Percentiles rank a stretch among this genome's conserved stretches.
phyloP scores from a whole-genome alignment of 768 basidiomycete genomes.

The Saitozyma podzolica region DNA sequence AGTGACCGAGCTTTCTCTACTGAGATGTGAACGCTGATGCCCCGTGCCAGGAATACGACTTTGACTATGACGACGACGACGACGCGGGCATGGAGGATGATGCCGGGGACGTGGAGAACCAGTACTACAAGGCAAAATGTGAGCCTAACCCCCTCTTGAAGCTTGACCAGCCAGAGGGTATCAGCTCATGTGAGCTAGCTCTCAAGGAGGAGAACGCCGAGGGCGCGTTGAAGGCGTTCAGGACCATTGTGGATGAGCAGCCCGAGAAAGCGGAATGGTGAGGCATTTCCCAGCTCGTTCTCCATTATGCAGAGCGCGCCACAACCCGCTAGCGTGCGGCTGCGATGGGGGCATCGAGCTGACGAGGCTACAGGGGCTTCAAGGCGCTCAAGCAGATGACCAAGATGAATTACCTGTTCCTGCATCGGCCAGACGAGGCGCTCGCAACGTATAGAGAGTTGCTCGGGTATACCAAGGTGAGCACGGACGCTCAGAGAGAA shows the following conservation, averaged over 20 bases:
- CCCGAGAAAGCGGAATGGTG: constrained; percentile 90
- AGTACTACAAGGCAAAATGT: constrained; percentile 99
- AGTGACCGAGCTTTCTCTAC: no score
- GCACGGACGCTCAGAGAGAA: neutral
- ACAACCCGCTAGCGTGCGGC: neutral
- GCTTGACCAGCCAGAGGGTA: neutral
- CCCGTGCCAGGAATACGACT: constrained; percentile 75
- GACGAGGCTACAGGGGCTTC: constrained; percentile 73
- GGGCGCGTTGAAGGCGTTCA: constrained; percentile 84
- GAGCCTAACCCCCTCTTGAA: constrained; percentile 41
- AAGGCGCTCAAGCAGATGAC: constrained; percentile 97
- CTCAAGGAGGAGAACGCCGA: constrained; percentile 94
- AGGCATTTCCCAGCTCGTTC: no score
- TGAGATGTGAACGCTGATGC: no score
- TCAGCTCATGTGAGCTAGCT: constrained; percentile 56
- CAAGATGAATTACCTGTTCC: constrained; percentile 79
- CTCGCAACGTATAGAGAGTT: constrained; percentile 80
- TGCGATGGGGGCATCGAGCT: neutral
- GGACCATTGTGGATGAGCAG: constrained; percentile 83
- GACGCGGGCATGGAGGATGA: constrained; percentile 62
- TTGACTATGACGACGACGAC: constrained; percentile 87
- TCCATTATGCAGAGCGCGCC: constrained; percentile 1
- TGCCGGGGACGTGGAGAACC: constrained; percentile 89
- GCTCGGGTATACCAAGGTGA: constrained; percentile 80
- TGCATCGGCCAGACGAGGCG: constrained; percentile 79